phyloP scores from a whole-genome alignment of 345 rosid species.

The Cardamine resedifolia region DNA sequence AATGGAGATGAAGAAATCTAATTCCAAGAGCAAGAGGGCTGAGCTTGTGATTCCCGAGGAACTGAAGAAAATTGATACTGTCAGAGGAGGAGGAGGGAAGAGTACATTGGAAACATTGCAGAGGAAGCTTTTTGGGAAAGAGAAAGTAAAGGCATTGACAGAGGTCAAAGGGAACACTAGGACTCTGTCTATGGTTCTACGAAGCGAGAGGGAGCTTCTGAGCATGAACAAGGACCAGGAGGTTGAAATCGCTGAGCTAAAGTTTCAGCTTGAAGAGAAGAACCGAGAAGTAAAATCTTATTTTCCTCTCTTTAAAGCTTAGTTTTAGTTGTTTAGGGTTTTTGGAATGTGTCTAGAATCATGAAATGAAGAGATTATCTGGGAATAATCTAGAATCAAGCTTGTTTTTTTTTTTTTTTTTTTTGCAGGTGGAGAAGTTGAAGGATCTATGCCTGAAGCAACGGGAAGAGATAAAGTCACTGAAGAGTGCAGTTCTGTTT shows the following conservation, averaged over 20 bases:
- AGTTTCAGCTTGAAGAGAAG: conserved; percentile 56
- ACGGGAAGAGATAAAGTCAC: conserved; percentile 80
- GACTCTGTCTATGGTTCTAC: conserved; percentile 85
- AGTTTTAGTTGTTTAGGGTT: background rate
- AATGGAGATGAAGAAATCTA: conserved; percentile 56
- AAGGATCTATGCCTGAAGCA: conserved; percentile 89
- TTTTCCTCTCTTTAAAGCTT: background rate
- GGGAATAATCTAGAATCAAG: background rate
- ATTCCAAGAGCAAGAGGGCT: conserved; percentile 41
- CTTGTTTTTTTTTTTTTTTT: no score
- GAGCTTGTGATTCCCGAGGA: conserved; percentile 69
- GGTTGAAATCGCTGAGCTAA: conserved; percentile 54
- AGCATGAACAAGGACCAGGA: conserved; percentile 70
- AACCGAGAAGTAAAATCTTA: conserved; percentile 57
- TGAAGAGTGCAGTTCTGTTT: conserved; percentile 70
- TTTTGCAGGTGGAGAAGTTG: conserved; percentile 82
- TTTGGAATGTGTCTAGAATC: background rate
- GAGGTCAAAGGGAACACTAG: conserved; percentile 77
- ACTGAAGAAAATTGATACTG: conserved; percentile 57
- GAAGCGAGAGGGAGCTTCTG: conserved; percentile 89
- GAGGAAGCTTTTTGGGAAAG: conserved; percentile 76
- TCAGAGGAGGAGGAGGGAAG: conserved; percentile 42
- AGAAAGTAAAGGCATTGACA: conserved; percentile 61
- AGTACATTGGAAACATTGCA: conserved; percentile 51
- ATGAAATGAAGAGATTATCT: background rate